phyloP scores from a whole-genome alignment of 2,329 filamentous ascomycete species.

The Aciculosporium take region DNA sequence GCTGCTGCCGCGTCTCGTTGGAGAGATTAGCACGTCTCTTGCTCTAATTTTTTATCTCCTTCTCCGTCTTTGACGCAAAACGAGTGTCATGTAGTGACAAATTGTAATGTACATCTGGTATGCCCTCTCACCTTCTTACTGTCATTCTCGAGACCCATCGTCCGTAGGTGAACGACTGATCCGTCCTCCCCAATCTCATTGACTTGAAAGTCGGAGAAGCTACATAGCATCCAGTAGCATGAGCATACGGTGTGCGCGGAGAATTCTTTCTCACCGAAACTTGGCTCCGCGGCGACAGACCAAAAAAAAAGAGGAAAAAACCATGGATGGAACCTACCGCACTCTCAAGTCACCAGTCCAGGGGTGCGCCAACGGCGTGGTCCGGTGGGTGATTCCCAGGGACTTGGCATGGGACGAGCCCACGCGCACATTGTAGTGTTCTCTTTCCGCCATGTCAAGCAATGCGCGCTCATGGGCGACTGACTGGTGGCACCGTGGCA shows the following conservation, averaged over 20 bases:
- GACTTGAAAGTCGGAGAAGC: constrained; percentile 86
- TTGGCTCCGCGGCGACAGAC: too few relatives aligned
- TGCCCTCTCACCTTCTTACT: constrained; percentile 7
- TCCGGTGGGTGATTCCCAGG: constrained; percentile 26
- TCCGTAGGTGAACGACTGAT: constrained; percentile 56
- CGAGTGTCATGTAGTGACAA: background rate
- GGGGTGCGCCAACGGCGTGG: constrained; percentile 21
- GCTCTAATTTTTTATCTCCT: background rate
- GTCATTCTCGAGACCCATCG: constrained; percentile 20
- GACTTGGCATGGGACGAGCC: constrained; percentile 20
- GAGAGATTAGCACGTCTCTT: background rate
- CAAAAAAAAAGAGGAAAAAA: too few relatives aligned
- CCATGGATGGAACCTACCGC: constrained; percentile 14
- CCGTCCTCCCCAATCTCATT: constrained; percentile 74
- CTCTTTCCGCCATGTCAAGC: constrained; percentile 18
- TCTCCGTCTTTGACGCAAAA: background rate
- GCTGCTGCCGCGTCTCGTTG: constrained; percentile 5
- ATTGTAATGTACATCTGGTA: background rate
- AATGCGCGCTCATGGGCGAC: background rate
- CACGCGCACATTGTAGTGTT: constrained; percentile 16
- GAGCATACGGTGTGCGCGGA: too few relatives aligned
- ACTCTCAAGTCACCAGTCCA: constrained; percentile 28
- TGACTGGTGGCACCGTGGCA: background rate
- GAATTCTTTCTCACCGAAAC: background rate
- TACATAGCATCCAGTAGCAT: constrained; percentile 12